These are phyloP conservation scores for Rosa lucieae DNA, from an alignment of 306 rosid species.

Conservation along the genomic window DNA sequence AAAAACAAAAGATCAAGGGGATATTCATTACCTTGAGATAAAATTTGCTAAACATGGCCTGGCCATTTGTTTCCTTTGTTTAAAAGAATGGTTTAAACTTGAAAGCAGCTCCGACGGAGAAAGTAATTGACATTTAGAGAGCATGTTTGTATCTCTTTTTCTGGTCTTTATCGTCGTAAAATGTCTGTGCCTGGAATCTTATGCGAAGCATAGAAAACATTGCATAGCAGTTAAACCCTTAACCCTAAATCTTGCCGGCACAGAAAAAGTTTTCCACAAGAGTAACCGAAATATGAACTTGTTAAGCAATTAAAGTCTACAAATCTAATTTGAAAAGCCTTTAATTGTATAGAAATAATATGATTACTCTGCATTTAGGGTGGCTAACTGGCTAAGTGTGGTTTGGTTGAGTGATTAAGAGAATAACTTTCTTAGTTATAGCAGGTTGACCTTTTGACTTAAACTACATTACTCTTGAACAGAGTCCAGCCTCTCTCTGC, in stretches of 20 bases:
- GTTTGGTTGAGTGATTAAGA: constrained; percentile 49
- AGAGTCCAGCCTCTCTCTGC: constrained; percentile 9
- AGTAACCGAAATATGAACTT: neutral
- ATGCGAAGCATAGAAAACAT: neutral
- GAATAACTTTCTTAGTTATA: neutral
- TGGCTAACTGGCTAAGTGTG: constrained; percentile 28
- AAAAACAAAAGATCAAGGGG: neutral
- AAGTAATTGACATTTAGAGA: neutral
- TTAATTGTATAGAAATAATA: neutral
- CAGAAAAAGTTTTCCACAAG: neutral
- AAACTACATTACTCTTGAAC: neutral
- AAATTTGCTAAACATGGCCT: neutral
- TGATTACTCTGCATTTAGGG: constrained; percentile 30
- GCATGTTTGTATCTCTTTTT: neutral
- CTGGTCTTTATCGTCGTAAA: neutral
- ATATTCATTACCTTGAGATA: neutral
- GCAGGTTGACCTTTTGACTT: constrained; percentile 15
- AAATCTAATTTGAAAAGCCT: neutral
- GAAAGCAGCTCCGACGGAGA: neutral
- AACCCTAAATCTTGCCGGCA: neutral
- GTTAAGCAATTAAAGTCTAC: neutral
- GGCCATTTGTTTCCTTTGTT: neutral
- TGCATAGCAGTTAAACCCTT: neutral
- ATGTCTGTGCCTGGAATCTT: neutral
- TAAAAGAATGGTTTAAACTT: neutral